These are phyloP conservation scores for Syzygium oleosum DNA, from an alignment of 345 rosid genomes.

Conservation along the genomic window DNA sequence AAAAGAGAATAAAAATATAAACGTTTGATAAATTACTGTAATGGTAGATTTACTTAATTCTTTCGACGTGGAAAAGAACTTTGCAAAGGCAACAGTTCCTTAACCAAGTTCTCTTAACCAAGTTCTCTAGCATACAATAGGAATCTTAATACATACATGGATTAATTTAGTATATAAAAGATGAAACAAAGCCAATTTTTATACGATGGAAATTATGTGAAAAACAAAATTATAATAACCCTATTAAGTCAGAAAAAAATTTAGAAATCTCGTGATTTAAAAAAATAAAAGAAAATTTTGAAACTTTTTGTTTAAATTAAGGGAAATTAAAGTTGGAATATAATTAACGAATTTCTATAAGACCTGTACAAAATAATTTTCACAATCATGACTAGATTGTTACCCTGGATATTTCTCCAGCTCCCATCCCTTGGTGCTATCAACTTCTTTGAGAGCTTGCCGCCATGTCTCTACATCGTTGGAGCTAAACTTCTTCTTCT, in stretches of 20 bases:
- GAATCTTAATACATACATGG: not conserved
- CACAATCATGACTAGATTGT: not conserved
- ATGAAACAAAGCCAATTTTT: not conserved
- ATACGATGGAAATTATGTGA: not conserved
- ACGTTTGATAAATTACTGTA: fast-evolving
- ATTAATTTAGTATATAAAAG: not conserved
- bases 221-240: too few relatives aligned
- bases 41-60: not conserved
- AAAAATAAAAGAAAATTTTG: not conserved
- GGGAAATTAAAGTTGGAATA: not conserved
- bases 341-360: too few relatives aligned
- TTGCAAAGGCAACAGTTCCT: not conserved
- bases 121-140: too few relatives aligned
- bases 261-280: too few relatives aligned
- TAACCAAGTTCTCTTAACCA: too few relatives aligned
- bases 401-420: not conserved
- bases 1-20: too few relatives aligned
- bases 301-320: not conserved
- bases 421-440: not conserved
- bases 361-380: not conserved
- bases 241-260: too few relatives aligned
- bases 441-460: too few relatives aligned
- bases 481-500: too few relatives aligned
- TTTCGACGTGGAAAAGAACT: not conserved
- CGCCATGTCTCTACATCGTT: too few relatives aligned